Base-by-base conservation (phyloP, 2,329 filamentous ascomycete species). In the Biscogniauxia marginata region DNA sequence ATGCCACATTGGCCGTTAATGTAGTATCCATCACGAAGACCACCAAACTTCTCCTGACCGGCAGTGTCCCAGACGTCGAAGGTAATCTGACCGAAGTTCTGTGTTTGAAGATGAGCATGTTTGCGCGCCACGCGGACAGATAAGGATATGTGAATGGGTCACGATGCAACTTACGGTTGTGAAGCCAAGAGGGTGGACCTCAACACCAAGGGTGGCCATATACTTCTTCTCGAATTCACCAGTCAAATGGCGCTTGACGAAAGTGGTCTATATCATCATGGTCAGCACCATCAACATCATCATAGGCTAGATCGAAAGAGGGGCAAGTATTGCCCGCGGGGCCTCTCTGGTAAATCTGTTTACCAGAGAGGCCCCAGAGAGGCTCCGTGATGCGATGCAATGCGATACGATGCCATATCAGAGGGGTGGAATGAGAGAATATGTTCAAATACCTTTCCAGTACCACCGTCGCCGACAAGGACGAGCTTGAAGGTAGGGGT, bases 211-310 rank as follows among this genome's bases (percentile, higher is more conserved):
- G 59, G 95, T 99, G 72, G 95, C 95, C 78, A 99, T 98, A 83
- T 99, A 99, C 84, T 98, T 99, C 90, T 99, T 99, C 84, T 99
- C 95, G 76, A 99, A 99, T 79, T 99, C 95, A 77, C 95, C 95
- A 75, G 95, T 99, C 87, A 98, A 86, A 82, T 99, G 95, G 75
- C 95, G 95, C 89, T 99, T 99, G 85, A 99, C 95, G 80, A 99
- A 99, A 75, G 95, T 99, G 77, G 95, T 99, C 95, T 99, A 74
- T 46, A 55, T 24, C 30, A 60, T 59, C 54, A 63, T 49, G 52
- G 63, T 65, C 48, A 61, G 58, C 59, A 25, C 58, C 47, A 56
- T 53, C 49, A 60, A 56, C 44, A 34, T 58, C 55, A 57, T 63
- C 24, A 30, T 24, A 45, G 53, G 21, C 20, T 43, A 22, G 19